phyloP scores from a whole-genome alignment of 1,284 basidiomycete species.

The Fomitopsis palustris region DNA sequence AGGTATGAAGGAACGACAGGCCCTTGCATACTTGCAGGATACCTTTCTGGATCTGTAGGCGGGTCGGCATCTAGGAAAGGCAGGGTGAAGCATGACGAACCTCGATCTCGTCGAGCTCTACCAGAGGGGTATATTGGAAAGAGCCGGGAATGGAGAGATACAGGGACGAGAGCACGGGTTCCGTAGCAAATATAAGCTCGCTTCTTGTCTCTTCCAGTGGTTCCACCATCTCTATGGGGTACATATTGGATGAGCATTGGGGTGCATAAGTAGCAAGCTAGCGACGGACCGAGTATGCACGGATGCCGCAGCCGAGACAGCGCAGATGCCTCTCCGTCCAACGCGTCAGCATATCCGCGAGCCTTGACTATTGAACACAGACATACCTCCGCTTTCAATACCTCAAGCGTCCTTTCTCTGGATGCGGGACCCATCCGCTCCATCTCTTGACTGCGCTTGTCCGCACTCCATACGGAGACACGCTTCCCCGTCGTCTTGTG shows the following conservation, averaged over 20 bases:
- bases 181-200: conserved; percentile 92
- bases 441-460: conserved; percentile 76
- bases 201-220: conserved; percentile 92
- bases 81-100: conserved; percentile 35
- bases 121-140: conserved; percentile 48
- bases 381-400: conserved; percentile 84
- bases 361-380: conserved; percentile 1
- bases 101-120: conserved; percentile 90
- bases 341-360: conserved; percentile 8
- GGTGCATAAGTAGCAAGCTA: background rate
- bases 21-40: conserved; percentile 93
- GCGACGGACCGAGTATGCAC: conserved; percentile 74
- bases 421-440: conserved; percentile 60
- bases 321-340: conserved; percentile 67
- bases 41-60: conserved; percentile 88
- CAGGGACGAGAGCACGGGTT: conserved; percentile 79
- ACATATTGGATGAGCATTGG: background rate
- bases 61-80: background rate
- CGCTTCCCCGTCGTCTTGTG: conserved; percentile 88
- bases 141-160: conserved; percentile 70
- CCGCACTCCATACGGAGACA: conserved; percentile 87
- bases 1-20: conserved; percentile 88
- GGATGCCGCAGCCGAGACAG: conserved; percentile 89
- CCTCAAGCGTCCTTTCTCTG: conserved; percentile 74
- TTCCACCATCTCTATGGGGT: conserved; percentile 84